A percentile compares a stretch with the other conserved stretches of the same genome.
phyloP scores from a whole-genome alignment of 1,139 yeast genomes.

The Kodamaea ohmeri region DNA sequence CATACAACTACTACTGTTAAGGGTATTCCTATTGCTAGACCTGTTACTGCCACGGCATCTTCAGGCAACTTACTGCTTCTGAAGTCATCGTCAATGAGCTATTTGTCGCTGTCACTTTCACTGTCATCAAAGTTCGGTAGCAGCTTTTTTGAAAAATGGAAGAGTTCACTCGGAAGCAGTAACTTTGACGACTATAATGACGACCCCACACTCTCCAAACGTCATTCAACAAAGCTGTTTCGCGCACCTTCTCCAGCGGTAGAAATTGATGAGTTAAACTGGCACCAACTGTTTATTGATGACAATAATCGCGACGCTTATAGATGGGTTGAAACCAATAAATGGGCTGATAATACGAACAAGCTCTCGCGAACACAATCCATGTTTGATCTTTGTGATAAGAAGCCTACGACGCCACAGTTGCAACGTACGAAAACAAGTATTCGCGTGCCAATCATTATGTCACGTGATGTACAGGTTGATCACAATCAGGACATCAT shows the following conservation, averaged over 20 bases:
- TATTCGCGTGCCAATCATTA: conserved; percentile 22
- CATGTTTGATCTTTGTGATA: conserved; percentile 33
- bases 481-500: conserved; percentile 23
- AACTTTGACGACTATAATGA: conserved; percentile 7
- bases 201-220: conserved; percentile 24
- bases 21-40: conserved; percentile 23
- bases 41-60: conserved; percentile 15
- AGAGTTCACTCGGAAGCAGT: conserved; percentile 27
- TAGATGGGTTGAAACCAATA: conserved; percentile 4
- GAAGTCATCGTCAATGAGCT: conserved; percentile 35
- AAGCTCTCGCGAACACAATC: conserved; percentile 39
- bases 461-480: neutral
- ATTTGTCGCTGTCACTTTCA: conserved; percentile 34
- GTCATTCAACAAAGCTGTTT: conserved; percentile 30
- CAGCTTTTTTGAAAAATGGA: conserved; percentile 49
- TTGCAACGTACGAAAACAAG: conserved; percentile 30
- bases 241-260: conserved; percentile 48
- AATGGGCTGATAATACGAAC: conserved; percentile 16
- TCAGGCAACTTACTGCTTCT: conserved; percentile 22
- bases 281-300: conserved; percentile 18
- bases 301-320: conserved; percentile 1
- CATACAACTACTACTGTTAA: conserved; percentile 15
- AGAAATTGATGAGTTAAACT: conserved; percentile 45
- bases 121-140: conserved; percentile 43
- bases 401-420: conserved; percentile 11